phyloP scores from a whole-genome alignment of 768 basidiomycete species.

The Kwoniella sp. region DNA sequence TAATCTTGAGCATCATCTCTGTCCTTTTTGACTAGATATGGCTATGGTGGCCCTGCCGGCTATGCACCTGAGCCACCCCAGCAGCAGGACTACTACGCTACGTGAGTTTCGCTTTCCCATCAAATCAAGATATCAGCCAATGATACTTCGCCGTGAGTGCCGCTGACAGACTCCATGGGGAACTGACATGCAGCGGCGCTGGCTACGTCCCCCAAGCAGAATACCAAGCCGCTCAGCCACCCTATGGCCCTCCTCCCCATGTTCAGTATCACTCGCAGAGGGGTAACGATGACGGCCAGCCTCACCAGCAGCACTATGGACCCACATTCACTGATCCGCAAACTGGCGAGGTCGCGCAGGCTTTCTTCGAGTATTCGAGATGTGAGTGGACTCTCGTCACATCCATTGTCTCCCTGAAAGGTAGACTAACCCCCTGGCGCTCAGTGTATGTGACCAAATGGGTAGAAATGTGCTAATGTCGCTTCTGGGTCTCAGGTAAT shows the following conservation, averaged over 20 bases:
- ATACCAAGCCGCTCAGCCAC: constrained; percentile 27
- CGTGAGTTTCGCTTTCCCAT: constrained; percentile 26
- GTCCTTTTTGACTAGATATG: too few species aligned
- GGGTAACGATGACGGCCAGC: constrained; percentile 49
- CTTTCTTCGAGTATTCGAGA: constrained; percentile 79
- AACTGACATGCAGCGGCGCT: constrained; percentile 18
- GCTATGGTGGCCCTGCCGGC: constrained; percentile 4
- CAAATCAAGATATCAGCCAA: too few species aligned
- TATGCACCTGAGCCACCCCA: constrained; percentile 24
- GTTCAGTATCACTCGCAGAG: constrained; percentile 55
- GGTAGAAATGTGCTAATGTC: too few species aligned
- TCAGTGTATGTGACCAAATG: too few species aligned
- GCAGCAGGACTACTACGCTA: constrained; percentile 31
- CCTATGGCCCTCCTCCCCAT: constrained; percentile 58
- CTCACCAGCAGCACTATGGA: constrained; percentile 33
- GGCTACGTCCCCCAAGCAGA: constrained; percentile 28
- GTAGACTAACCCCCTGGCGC: too few species aligned
- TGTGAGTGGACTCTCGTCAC: constrained; percentile 57
- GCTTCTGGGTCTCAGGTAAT: constrained; percentile 51
- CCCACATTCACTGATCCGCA: constrained; percentile 17
- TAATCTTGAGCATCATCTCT: too few species aligned
- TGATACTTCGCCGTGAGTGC: too few species aligned
- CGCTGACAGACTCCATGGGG: too few species aligned
- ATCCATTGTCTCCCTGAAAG: background rate
- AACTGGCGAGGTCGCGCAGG: constrained; percentile 22